phyloP scores from a whole-genome alignment of 805 yeast genomes.

The Kuraishia ogatae region DNA sequence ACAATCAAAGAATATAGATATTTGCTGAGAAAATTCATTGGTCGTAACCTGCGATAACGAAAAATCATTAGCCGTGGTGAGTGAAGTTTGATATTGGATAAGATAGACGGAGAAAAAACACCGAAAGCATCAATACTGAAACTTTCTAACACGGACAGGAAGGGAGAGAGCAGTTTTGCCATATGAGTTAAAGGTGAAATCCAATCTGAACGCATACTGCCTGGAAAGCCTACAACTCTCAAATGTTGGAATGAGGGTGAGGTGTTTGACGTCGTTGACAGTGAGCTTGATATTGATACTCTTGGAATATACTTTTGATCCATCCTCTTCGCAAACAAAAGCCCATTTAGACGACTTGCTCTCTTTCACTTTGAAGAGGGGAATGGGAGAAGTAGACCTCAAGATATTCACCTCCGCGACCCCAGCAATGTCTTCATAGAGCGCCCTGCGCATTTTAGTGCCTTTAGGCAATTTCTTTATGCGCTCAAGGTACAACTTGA shows the following conservation, averaged over 20 bases:
- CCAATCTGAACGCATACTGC: conserved; percentile 29
- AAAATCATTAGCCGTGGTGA: too few species aligned
- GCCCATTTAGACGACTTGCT: background rate
- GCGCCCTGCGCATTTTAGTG: background rate
- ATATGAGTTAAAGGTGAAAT: conserved; percentile 5
- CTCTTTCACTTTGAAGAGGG: background rate
- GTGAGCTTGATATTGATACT: background rate
- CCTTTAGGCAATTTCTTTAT: background rate
- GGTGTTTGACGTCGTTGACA: conserved; percentile 6
- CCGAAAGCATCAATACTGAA: conserved; percentile 1
- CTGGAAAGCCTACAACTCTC: conserved; percentile 58
- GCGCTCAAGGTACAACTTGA: background rate
- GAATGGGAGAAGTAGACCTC: background rate
- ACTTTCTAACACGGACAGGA: conserved; percentile 9
- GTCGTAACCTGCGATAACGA: too few species aligned
- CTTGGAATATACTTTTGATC: background rate
- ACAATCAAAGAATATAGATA: too few species aligned
- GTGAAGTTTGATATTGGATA: too few species aligned
- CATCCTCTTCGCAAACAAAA: background rate
- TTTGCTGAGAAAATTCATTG: too few species aligned
- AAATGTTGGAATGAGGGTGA: conserved; percentile 52
- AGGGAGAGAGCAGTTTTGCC: conserved; percentile 1
- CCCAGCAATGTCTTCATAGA: background rate
- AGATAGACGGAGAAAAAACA: background rate
- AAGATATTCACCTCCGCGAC: background rate